These are phyloP conservation scores for Xylariaceae sp. DNA, from an alignment of 2,329 filamentous ascomycete genomes.

Conservation along the genomic window DNA sequence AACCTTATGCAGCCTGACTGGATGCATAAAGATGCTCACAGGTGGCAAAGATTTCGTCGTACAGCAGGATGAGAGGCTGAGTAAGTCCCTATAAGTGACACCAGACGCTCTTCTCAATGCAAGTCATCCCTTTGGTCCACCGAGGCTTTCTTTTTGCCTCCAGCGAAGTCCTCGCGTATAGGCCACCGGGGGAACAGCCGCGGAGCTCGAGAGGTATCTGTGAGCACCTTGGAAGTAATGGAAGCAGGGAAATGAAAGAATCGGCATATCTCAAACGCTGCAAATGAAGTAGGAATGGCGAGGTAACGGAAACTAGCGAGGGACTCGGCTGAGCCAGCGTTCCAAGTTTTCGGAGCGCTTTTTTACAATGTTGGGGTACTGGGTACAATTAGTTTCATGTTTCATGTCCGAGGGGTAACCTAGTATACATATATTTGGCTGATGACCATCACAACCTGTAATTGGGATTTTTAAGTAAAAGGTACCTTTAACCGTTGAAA, in stretches of 20 bases:
- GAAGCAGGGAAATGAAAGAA: background rate
- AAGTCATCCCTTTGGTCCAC: background rate
- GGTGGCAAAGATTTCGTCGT: background rate
- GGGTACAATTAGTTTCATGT: constrained; percentile 9
- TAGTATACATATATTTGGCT: too few relatives aligned
- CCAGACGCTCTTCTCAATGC: too few relatives aligned
- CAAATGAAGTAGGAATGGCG: background rate
- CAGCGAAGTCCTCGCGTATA: too few relatives aligned
- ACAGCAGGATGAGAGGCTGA: constrained; percentile 14
- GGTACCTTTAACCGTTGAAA: too few relatives aligned
- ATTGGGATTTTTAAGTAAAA: too few relatives aligned
- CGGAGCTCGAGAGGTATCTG: background rate
- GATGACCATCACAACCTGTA: too few relatives aligned
- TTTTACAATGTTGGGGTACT: too few relatives aligned
- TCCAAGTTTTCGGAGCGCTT: too few relatives aligned
- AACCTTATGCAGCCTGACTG: too few relatives aligned
- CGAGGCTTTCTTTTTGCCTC: background rate
- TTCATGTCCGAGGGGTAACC: constrained; percentile 5
- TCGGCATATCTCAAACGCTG: background rate
- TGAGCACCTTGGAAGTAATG: background rate
- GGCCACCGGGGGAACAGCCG: background rate
- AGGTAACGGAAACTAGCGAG: background rate
- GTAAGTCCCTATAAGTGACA: background rate
- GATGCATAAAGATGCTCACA: too few relatives aligned
- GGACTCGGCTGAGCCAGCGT: too few relatives aligned